A percentile compares a stretch with the other conserved stretches of the same genome.
These are phyloP conservation scores for Boletus reticulatus DNA, from an alignment of 768 basidiomycete species.

Conservation along the genomic window DNA sequence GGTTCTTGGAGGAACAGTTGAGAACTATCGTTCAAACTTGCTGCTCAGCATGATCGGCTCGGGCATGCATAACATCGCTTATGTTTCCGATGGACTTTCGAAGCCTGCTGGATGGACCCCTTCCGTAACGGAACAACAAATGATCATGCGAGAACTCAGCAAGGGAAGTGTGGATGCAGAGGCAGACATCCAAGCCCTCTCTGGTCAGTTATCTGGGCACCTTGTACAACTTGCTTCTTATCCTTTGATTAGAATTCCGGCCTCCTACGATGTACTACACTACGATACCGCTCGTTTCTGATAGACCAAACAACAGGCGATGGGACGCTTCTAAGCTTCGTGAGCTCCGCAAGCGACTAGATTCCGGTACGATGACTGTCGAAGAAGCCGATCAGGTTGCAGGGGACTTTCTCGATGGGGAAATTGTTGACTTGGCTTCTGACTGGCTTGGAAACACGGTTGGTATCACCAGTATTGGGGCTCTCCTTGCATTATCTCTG, in stretches of 20 bases:
- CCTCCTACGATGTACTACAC: constrained; percentile 96
- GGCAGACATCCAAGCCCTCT: constrained; percentile 78
- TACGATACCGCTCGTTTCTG: constrained; percentile 86
- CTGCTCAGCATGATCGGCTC: constrained; percentile 85
- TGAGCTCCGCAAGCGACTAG: constrained; percentile 91
- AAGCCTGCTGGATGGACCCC: constrained; percentile 68
- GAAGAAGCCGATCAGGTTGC: constrained; percentile 92
- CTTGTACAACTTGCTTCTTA: not conserved
- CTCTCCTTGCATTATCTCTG: not conserved
- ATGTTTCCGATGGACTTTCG: constrained; percentile 51
- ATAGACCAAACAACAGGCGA: constrained; percentile 78
- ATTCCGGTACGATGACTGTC: constrained; percentile 79
- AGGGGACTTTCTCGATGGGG: constrained; percentile 87
- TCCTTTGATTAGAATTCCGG: constrained; percentile 65
- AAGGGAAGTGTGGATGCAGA: constrained; percentile 76
- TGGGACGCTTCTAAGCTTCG: constrained; percentile 94
- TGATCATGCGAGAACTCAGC: constrained; percentile 93
- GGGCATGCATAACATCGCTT: constrained; percentile 60
- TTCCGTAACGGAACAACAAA: constrained; percentile 90
- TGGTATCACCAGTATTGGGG: constrained; percentile 9
- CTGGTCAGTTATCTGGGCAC: constrained; percentile 54
- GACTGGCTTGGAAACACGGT: constrained; percentile 97
- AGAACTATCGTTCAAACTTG: constrained; percentile 93
- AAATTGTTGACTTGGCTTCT: constrained; percentile 92
- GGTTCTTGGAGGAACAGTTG: constrained; percentile 84